phyloP scores from a whole-genome alignment of 2,329 filamentous ascomycete species.

The Cercospora janseana region DNA sequence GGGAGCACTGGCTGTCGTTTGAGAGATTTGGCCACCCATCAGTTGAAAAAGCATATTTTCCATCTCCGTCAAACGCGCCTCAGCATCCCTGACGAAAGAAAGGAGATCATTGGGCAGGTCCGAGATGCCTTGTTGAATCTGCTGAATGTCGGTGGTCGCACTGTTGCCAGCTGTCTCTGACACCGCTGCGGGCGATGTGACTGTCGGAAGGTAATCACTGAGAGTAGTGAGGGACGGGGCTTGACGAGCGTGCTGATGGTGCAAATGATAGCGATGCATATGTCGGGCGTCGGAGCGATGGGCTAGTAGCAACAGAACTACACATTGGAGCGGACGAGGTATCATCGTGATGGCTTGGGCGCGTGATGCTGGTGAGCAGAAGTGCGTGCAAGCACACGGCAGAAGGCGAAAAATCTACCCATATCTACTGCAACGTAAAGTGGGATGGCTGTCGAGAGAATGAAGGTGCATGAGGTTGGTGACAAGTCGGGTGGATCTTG shows the following conservation, averaged over 20 bases:
- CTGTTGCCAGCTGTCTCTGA: conserved; percentile 21
- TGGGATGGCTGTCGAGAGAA: conserved; percentile 18
- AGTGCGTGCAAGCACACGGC: background rate
- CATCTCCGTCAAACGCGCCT: conserved; percentile 19
- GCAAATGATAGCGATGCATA: conserved; percentile 11
- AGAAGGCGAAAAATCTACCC: background rate
- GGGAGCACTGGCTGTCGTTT: background rate
- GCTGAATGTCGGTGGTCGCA: conserved; percentile 23
- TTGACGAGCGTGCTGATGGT: conserved; percentile 10
- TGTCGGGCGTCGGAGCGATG: conserved; percentile 4
- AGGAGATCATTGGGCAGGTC: conserved; percentile 24
- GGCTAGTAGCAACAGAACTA: background rate
- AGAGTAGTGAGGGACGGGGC: background rate
- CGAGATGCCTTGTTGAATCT: conserved; percentile 21
- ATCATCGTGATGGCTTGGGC: background rate
- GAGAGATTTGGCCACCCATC: background rate
- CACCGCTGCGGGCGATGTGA: background rate
- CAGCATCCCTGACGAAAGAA: conserved; percentile 18
- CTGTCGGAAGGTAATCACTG: background rate
- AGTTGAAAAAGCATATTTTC: conserved; percentile 17
- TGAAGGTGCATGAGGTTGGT: conserved; percentile 12
- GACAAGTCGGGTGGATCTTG: conserved; percentile 7
- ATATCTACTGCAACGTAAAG: conserved; percentile 4
- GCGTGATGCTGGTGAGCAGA: conserved; percentile 3
- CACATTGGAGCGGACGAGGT: conserved; percentile 4